phyloP scores from a whole-genome alignment of 1,284 basidiomycete genomes.

The Meira miltonrushii region DNA sequence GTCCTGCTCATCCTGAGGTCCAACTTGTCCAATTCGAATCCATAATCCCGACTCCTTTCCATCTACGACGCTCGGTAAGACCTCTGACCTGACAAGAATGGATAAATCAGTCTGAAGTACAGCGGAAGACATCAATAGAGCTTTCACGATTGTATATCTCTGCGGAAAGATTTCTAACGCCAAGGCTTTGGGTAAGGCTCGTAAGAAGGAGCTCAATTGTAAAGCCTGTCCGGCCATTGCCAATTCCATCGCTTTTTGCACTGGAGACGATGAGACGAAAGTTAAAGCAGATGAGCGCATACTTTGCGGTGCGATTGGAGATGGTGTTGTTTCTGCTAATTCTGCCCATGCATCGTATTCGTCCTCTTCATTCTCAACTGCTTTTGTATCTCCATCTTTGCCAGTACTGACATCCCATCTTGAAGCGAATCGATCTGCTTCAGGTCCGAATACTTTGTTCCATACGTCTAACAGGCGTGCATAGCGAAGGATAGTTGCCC shows the following conservation, averaged over 20 bases:
- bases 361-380: neutral
- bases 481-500: neutral
- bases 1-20: neutral
- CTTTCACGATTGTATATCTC: neutral
- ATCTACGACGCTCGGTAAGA: neutral
- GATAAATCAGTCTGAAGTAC: neutral
- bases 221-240: neutral
- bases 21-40: neutral
- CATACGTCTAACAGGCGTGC: constrained; percentile 1
- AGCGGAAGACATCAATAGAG: neutral
- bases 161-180: neutral
- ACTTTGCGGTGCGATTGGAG: neutral
- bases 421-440: neutral
- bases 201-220: neutral
- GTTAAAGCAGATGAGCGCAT: neutral
- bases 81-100: neutral
- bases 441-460: neutral
- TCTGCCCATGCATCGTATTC: constrained; percentile 8
- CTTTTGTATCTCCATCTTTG: neutral
- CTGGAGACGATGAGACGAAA: neutral
- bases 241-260: neutral
- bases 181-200: neutral
- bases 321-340: constrained; percentile 7
- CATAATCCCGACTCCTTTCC: neutral
- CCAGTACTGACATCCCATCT: neutral